Percentiles rank a stretch among this genome's conserved stretches.
Evolutionary conservation across 192 early-diverging fungal genomes (phyloP).

Genomic region (Physocladia obscura): DNA sequence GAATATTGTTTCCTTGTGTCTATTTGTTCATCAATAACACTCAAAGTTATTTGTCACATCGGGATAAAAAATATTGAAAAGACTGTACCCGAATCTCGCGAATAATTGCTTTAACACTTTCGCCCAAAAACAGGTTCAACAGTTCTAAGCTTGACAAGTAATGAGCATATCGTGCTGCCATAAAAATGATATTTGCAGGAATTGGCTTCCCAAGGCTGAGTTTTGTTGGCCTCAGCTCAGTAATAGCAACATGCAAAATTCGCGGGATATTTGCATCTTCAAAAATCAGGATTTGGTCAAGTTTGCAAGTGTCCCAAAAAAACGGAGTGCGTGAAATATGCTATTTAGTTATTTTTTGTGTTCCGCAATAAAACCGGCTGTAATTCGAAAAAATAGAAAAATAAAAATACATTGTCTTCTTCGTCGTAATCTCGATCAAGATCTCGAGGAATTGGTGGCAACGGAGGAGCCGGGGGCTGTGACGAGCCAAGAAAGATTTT

Average conservation of each 20-base stretch:
- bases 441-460: no score
- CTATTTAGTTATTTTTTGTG: no score
- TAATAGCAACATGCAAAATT: slow-evolving; percentile 77
- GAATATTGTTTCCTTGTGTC: slow-evolving; percentile 53
- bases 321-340: slow-evolving; percentile 36
- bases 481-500: no score
- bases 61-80: background rate
- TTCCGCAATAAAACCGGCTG: background rate
- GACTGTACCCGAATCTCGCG: slow-evolving; percentile 18
- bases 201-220: slow-evolving; percentile 43
- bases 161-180: slow-evolving; percentile 85
- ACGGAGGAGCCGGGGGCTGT: no score
- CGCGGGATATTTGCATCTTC: slow-evolving; percentile 68
- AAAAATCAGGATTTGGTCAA: slow-evolving; percentile 95
- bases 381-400: no score
- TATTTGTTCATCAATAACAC: background rate
- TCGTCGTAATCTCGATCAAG: slow-evolving; percentile 6
- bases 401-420: background rate
- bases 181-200: slow-evolving; percentile 83
- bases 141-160: slow-evolving; percentile 74
- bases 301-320: slow-evolving; percentile 77
- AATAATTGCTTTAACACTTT: slow-evolving; percentile 37
- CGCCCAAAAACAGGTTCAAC: slow-evolving; percentile 68
- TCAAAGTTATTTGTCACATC: background rate
- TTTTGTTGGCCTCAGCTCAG: slow-evolving; percentile 44